A percentile compares a stretch with the other conserved stretches of the same genome.
Conservation (phyloP, 1,139 yeast genomes). For the Taphrina sp. region DNA sequence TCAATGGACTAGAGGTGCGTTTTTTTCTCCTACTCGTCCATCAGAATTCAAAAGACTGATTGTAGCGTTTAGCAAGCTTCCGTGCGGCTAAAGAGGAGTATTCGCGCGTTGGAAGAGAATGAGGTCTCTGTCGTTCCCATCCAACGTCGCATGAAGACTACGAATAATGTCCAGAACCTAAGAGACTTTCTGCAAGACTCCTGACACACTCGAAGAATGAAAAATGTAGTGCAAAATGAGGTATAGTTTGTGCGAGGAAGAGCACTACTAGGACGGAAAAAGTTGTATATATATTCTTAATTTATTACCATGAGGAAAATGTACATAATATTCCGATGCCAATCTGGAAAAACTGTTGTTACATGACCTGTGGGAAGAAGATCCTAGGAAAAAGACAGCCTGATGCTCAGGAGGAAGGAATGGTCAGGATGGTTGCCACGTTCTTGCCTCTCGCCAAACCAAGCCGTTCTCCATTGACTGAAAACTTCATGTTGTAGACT, state of each 20-base stretch:
- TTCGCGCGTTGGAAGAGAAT: constrained; percentile 18
- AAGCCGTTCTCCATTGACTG: constrained; percentile 11
- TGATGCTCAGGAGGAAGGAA: constrained; percentile 2
- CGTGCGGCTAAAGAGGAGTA: constrained; percentile 15
- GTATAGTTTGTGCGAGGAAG: neutral
- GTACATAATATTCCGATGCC: too few relatives aligned
- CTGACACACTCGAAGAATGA: neutral
- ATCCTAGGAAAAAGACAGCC: too few relatives aligned
- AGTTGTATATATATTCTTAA: neutral
- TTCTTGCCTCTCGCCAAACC: constrained; percentile 11
- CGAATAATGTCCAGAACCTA: neutral
- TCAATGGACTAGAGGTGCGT: constrained; percentile 23
- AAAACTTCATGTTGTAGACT: constrained; percentile 17
- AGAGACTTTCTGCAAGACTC: neutral
- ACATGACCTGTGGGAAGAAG: too few relatives aligned
- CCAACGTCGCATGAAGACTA: neutral
- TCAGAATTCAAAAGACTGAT: neutral
- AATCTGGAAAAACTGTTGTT: too few relatives aligned
- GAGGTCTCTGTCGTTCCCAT: constrained; percentile 6
- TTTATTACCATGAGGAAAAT: too few relatives aligned
- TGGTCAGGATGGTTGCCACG: neutral
- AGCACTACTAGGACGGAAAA: too few relatives aligned
- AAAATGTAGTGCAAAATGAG: neutral
- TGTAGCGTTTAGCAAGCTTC: constrained; percentile 4
- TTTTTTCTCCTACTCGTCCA: neutral